Percentiles rank a stretch among this genome's conserved stretches.
Evolutionary conservation across 352 stramenopile genomes (phyloP).

Genomic region (Globisporangium lucens): DNA sequence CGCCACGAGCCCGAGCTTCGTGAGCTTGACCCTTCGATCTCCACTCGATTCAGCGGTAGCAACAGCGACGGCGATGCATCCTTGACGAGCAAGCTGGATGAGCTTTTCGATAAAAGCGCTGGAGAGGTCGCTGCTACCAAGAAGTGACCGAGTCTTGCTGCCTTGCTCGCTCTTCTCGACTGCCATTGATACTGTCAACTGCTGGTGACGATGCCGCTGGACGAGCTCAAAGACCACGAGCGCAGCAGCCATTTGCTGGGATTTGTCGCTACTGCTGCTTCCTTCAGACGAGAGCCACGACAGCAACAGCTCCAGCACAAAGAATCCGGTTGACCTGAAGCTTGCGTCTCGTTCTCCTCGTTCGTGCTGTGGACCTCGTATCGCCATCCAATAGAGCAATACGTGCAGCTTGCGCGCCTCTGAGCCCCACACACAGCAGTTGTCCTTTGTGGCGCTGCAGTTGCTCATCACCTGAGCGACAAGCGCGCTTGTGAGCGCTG

Average conservation of each 20-base stretch:
- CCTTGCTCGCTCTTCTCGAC: not conserved
- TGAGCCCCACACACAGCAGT: slow-evolving; percentile 51
- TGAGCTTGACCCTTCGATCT: slow-evolving; percentile 29
- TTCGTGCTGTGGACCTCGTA: not conserved
- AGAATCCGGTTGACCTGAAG: not conserved
- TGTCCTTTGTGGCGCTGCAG: slow-evolving; percentile 42
- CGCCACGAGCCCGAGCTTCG: slow-evolving; percentile 46
- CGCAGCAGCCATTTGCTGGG: slow-evolving; percentile 46
- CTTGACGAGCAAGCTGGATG: slow-evolving; percentile 1
- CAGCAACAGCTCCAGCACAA: slow-evolving; percentile 37
- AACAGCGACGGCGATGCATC: not conserved
- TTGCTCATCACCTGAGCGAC: slow-evolving; percentile 40
- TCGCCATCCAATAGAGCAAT: slow-evolving; percentile 57
- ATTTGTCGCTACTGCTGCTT: slow-evolving; percentile 26
- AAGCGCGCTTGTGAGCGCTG: slow-evolving; percentile 31
- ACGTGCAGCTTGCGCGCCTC: slow-evolving; percentile 45
- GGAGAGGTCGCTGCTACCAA: slow-evolving; percentile 2
- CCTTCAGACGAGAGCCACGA: slow-evolving; percentile 23
- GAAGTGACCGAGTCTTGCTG: not conserved
- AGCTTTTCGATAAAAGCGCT: slow-evolving; percentile 7
- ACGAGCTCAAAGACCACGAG: slow-evolving; percentile 63
- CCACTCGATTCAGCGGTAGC: not conserved
- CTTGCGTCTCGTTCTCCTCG: not conserved
- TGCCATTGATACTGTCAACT: not conserved
- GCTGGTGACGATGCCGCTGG: slow-evolving; percentile 27